Evolutionary conservation across 495 filamentous ascomycete species (phyloP).

Genomic region (Xylaria longipes): DNA sequence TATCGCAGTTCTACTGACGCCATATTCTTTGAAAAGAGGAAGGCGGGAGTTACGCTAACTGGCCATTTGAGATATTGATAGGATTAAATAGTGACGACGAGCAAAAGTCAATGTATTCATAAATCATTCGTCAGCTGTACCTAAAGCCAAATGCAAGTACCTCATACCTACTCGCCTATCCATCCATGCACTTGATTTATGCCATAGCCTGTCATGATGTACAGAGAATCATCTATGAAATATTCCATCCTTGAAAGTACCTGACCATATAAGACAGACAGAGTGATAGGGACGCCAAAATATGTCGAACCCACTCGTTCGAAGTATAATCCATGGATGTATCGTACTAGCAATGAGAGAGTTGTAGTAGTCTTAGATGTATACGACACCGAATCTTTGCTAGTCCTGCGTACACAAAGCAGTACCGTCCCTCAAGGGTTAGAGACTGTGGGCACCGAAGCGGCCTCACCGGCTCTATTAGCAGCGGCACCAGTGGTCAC

Average conservation of each 20-base stretch:
- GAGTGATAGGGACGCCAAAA: not conserved
- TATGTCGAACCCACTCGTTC: not conserved
- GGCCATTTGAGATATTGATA: not conserved
- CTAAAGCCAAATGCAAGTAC: slow-evolving; percentile 1
- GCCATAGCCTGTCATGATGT: slow-evolving; percentile 2
- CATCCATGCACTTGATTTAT: slow-evolving; percentile 15
- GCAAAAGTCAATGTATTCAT: slow-evolving; percentile 4
- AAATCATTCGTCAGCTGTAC: not conserved
- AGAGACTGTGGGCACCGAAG: not conserved
- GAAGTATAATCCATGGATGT: not conserved
- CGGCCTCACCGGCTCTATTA: not conserved
- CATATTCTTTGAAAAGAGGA: not conserved
- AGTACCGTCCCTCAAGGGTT: not conserved
- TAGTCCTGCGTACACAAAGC: not conserved
- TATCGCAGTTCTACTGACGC: not conserved
- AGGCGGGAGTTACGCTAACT: not conserved
- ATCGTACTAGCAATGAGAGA: not conserved
- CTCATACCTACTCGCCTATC: not conserved
- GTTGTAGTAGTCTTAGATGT: not conserved
- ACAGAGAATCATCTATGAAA: slow-evolving; percentile 1
- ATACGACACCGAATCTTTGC: not conserved
- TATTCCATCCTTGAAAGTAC: not conserved
- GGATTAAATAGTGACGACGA: not conserved
- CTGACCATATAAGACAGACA: not conserved
- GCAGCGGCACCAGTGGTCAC: not conserved